phyloP scores from a whole-genome alignment of 768 basidiomycete species.

The Tubosaeta brunneosetosa region DNA sequence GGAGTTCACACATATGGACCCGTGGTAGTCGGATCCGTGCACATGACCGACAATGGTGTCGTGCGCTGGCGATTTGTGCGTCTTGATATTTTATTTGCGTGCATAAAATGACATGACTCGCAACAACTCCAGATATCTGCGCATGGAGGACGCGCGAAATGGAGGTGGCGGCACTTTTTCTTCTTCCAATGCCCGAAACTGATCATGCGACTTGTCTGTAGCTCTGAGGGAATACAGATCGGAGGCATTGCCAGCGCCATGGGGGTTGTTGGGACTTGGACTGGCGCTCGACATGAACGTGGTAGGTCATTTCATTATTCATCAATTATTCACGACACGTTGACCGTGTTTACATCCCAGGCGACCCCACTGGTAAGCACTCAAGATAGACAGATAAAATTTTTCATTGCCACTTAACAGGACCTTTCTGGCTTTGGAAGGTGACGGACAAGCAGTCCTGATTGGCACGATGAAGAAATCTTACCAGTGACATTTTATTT shows the following conservation, averaged over 20 bases:
- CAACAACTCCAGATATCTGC: conserved; percentile 43
- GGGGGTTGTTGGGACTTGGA: conserved; percentile 69
- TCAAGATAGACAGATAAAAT: not conserved
- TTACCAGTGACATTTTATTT: no score
- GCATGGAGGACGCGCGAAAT: conserved; percentile 49
- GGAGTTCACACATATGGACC: conserved; percentile 40
- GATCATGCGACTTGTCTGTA: conserved; percentile 22
- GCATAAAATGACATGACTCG: not conserved
- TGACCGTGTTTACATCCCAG: conserved; percentile 23
- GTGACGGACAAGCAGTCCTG: conserved; percentile 36
- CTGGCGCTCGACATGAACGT: conserved; percentile 53
- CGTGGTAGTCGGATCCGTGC: conserved; percentile 45
- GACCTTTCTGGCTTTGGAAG: conserved; percentile 74
- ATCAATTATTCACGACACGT: not conserved
- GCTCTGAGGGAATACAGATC: conserved; percentile 64
- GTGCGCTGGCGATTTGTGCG: conserved; percentile 61
- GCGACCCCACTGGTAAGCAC: conserved; percentile 60
- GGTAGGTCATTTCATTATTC: no score
- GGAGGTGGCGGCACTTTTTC: conserved; percentile 42
- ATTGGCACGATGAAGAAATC: no score
- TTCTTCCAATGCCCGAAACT: not conserved
- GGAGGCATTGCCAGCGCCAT: conserved; percentile 61
- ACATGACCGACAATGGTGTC: conserved; percentile 42
- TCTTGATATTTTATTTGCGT: conserved; percentile 4
- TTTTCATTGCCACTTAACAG: conserved; percentile 28